Evolutionary conservation across 345 rosid species (phyloP), one percentile per base, ranked within the genome.

Genomic region (Ceriops zippeliana): DNA sequence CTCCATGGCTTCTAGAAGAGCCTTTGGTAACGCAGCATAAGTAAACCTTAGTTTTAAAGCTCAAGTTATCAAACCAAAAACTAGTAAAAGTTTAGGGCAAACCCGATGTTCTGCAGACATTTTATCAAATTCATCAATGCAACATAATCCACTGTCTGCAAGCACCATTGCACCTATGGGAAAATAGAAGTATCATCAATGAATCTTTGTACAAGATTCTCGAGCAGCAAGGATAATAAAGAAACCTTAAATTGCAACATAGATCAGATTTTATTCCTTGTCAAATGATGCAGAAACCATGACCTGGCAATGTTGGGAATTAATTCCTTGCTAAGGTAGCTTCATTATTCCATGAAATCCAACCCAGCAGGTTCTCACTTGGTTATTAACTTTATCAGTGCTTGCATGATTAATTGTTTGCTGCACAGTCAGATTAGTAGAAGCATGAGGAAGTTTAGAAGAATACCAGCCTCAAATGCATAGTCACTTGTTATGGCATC

Each of bases 1-100:
- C 75, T 95, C 99, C 99, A 95, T 91, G 75, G 99, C 99, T 87
- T 95, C 99, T 80, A 95, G 83, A 73, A 95, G 85, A 63, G 97
- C 91, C 99, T 95, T 86, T 49, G 54, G 64, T 21, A 72, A 60
- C 73, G 34, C 54, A 70, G 70, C 65, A 59, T 64, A 68, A 78
- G 79, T 69, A 66, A 74, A 69, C 46, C 37, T 37, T 70, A 65
- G 51, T 66, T 26, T 22, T 57, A 47, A 52, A 63, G 65, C 72
- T 46, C 69, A 73, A 38, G 52, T 76, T 70, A 76, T 49, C 49
- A 58, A 52, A 61, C 65, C 49, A 63, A 52, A 31, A 72, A 26
- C 49, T n/a, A 10, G 19, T 58, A 52, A 58, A 56, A 16, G 66
- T 61, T 64, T 67, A 61, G 65, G 52, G 52, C 67, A 62, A 79